Evolutionary conservation across 2,329 filamentous ascomycete species (phyloP).

Genomic region (Trichoderma arundinaceum): DNA sequence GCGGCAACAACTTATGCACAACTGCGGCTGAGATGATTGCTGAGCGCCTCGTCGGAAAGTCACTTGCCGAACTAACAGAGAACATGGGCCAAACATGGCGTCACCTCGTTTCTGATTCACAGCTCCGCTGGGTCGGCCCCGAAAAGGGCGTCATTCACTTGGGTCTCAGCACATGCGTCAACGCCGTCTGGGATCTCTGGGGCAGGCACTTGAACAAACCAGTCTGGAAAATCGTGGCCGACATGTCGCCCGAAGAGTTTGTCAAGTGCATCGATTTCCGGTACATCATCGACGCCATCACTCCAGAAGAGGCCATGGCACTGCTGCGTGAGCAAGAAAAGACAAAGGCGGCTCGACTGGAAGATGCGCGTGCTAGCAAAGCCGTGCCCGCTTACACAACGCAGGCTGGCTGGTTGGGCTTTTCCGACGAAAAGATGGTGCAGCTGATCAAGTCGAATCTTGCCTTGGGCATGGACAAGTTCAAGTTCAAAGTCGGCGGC

Average conservation of each 20-base stretch:
- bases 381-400: conserved; percentile 92
- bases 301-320: conserved; percentile 77
- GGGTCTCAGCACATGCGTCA: conserved; percentile 87
- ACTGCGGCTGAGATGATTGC: conserved; percentile 81
- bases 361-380: conserved; percentile 71
- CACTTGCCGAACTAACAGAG: conserved; percentile 74
- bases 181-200: conserved; percentile 95
- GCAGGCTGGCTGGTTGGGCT: conserved; percentile 88
- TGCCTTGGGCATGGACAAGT: conserved; percentile 76
- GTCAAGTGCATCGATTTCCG: conserved; percentile 89
- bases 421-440: conserved; percentile 85
- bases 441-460: conserved; percentile 74
- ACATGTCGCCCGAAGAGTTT: conserved; percentile 86
- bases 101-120: conserved; percentile 84
- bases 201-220: conserved; percentile 83
- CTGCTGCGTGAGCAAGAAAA: conserved; percentile 69
- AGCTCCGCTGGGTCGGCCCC: conserved; percentile 91
- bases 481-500: conserved; percentile 87
- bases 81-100: conserved; percentile 91
- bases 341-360: conserved; percentile 72
- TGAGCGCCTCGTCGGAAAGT: conserved; percentile 75
- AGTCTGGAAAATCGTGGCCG: conserved; percentile 85
- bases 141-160: conserved; percentile 96
- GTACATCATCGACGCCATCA: conserved; percentile 90
- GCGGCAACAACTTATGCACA: conserved; percentile 88